phyloP scores from a whole-genome alignment of 768 basidiomycete genomes.

The Termitomyces titanicus region DNA sequence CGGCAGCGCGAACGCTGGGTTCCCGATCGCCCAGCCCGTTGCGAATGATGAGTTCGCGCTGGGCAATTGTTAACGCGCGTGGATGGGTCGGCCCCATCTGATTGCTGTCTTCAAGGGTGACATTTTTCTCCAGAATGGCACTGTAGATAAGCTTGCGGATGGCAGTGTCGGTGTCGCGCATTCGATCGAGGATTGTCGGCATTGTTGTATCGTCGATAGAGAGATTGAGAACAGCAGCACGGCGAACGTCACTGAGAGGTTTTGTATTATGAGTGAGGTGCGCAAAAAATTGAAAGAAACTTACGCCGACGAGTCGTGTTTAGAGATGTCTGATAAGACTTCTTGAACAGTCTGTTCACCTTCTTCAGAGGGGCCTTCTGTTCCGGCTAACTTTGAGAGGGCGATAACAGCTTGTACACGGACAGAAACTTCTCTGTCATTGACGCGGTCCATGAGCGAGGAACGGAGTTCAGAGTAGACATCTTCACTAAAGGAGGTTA shows the following conservation, averaged over 20 bases:
- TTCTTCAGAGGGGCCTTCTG: conserved; percentile 56
- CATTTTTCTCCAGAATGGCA: conserved; percentile 46
- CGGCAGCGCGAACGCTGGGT: conserved; percentile 62
- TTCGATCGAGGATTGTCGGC: conserved; percentile 65
- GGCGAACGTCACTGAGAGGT: conserved; percentile 75
- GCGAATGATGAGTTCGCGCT: conserved; percentile 74
- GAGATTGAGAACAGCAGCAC: conserved; percentile 70
- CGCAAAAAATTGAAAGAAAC: conserved; percentile 21
- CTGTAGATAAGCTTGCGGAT: conserved; percentile 75
- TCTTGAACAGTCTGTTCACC: conserved; percentile 52
- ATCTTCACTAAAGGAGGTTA: conserved; percentile 56
- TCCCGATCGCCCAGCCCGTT: conserved; percentile 90
- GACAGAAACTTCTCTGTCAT: conserved; percentile 76
- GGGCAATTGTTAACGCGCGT: conserved; percentile 58
- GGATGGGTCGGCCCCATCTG: conserved; percentile 59
- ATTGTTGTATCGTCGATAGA: conserved; percentile 54
- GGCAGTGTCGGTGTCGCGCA: conserved; percentile 72
- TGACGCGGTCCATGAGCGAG: conserved; percentile 64
- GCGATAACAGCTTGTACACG: conserved; percentile 80
- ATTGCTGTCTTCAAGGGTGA: conserved; percentile 18
- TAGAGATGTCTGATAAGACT: conserved; percentile 63
- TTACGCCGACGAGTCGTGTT: conserved; percentile 74
- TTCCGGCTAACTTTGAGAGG: conserved; percentile 69
- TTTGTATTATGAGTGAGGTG: no score
- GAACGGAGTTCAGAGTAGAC: conserved; percentile 60